Evolutionary conservation across 345 rosid genomes (phyloP), one percentile per base, ranked within the genome.

Genomic region (Anastatica hierochuntica): DNA sequence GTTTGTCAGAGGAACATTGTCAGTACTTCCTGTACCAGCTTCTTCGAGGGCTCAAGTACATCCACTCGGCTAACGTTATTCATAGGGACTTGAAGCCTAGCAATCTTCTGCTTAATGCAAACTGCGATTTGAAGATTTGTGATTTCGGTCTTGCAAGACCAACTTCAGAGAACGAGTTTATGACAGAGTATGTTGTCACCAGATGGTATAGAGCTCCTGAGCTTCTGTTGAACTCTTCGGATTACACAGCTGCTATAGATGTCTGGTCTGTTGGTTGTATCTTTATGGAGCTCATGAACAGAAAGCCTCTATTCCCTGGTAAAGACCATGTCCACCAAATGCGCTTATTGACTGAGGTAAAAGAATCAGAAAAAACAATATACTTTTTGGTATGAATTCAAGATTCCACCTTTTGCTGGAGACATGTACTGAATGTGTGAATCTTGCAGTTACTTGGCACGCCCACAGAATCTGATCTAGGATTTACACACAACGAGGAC

Each of bases 191-290:
- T 74, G 99, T 94, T 52, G 97, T 94, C 20, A 94, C 99, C 1
- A 80, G 99, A 67, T 94, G 95, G 99, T 94, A 88, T 45, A 71
- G 99, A 55, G 97, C 99, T 35, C 99, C 99, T 0, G 99, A 94
- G 78, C 71, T 94, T 35, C 55, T 94, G 62, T 75, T 94, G 46
- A 94, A 83, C 77, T 85, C 94, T 15, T 78, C 97, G 0, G 95
- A 88, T 20, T 88, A 94, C 59, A 88, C 90, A 10, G 85, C 92
- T 14, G 81, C 99, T 23, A 94, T 88, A 8, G 99, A 94, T 74
- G 95, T 94, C 35, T 94, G 97, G 99, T 94, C 99, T 48, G 99
- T 88, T 9, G 99, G 99, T 46, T 94, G 99, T 75, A 79, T 94
- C 62, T 94, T 66, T 57, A 77, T 94, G 99, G 99, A 94, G 78